A percentile compares a stretch with the other conserved stretches of the same genome.
These are phyloP conservation scores for Penicillium freii DNA, from an alignment of 2,329 filamentous ascomycete genomes.

Conservation along the genomic window DNA sequence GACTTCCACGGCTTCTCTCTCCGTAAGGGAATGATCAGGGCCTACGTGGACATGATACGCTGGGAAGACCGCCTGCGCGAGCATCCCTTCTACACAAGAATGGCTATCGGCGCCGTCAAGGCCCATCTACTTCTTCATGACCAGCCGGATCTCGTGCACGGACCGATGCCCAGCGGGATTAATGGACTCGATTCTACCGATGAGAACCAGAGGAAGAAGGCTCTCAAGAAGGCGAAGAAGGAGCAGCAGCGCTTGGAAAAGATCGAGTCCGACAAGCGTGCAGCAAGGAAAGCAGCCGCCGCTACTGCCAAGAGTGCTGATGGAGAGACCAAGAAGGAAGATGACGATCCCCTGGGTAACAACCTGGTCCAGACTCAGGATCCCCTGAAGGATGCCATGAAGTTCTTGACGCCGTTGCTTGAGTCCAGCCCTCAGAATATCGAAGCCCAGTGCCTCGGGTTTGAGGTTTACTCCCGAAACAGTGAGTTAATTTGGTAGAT, in stretches of 20 bases:
- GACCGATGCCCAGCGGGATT: constrained; percentile 56
- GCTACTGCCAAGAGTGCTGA: constrained; percentile 57
- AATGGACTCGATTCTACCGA: constrained; percentile 51
- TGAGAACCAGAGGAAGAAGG: constrained; percentile 75
- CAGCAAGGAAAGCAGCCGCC: constrained; percentile 73
- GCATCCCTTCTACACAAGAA: constrained; percentile 87
- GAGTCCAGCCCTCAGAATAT: constrained; percentile 79
- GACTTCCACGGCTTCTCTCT: constrained; percentile 98
- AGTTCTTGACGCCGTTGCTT: constrained; percentile 77
- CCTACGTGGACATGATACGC: constrained; percentile 92
- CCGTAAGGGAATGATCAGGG: constrained; percentile 91
- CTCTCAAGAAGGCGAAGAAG: constrained; percentile 84
- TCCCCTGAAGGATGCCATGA: constrained; percentile 81
- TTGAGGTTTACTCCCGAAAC: constrained; percentile 82
- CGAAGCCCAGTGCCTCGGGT: constrained; percentile 78
- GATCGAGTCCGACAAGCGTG: constrained; percentile 77
- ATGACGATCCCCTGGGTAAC: constrained; percentile 80
- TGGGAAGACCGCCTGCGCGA: constrained; percentile 92
- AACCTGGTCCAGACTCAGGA: constrained; percentile 78
- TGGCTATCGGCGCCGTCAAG: constrained; percentile 75
- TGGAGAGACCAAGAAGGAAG: constrained; percentile 74
- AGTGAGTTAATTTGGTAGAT: constrained; percentile 55
- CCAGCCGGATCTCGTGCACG: constrained; percentile 65
- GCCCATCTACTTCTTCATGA: constrained; percentile 80
- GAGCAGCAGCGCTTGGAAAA: constrained; percentile 72